Evolutionary conservation across 768 basidiomycete species (phyloP).

Genomic region (Suillus occidentalis): DNA sequence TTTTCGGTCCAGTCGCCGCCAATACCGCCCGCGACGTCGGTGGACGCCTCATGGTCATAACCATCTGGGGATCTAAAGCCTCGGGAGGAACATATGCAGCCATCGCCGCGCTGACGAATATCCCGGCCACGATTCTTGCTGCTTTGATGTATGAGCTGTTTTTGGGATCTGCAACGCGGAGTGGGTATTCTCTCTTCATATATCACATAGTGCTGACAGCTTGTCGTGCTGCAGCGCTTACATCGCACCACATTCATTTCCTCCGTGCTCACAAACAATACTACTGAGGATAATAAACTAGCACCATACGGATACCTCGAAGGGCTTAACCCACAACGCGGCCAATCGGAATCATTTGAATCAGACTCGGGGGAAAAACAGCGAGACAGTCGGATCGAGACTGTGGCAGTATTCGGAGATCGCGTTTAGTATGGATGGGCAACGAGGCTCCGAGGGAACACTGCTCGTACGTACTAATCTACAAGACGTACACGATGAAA

Average conservation of each 20-base stretch:
- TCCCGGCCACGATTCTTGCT: constrained; percentile 60
- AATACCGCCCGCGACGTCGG: constrained; percentile 73
- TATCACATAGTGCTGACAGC: constrained; percentile 13
- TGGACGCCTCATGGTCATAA: constrained; percentile 57
- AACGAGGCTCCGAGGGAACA: neutral
- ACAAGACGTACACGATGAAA: neutral
- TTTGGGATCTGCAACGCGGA: constrained; percentile 57
- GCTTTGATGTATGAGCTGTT: constrained; percentile 56
- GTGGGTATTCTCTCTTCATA: constrained; percentile 33
- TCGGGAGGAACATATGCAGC: constrained; percentile 58
- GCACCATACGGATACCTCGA: constrained; percentile 22
- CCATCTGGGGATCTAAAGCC: constrained; percentile 58
- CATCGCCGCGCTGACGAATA: constrained; percentile 63
- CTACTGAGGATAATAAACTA: constrained; percentile 25
- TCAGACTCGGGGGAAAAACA: constrained; percentile 10
- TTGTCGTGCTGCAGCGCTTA: constrained; percentile 18
- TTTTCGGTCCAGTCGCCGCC: constrained; percentile 44
- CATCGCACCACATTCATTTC: constrained; percentile 22
- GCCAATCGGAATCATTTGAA: constrained; percentile 10
- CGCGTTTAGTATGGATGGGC: constrained; percentile 13
- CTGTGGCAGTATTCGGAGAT: neutral
- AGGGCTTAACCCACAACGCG: constrained; percentile 9
- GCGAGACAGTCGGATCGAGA: neutral
- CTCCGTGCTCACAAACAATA: constrained; percentile 25
- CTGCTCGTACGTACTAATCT: neutral